Percentiles rank a stretch among this genome's conserved stretches.
phyloP scores from a whole-genome alignment of 140 eudicot species.

The Stevia rebaudiana region DNA sequence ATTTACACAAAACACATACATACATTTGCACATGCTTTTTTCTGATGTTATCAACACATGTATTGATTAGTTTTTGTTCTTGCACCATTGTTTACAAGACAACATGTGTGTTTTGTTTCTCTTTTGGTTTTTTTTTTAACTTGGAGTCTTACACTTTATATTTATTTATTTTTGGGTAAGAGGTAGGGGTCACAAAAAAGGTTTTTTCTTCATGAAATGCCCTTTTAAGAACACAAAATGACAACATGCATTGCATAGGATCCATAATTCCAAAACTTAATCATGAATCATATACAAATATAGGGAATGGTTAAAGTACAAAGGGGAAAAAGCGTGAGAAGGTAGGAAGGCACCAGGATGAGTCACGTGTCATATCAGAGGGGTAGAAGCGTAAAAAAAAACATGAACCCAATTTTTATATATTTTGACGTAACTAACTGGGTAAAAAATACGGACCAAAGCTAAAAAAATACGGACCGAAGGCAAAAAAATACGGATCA shows the following conservation, averaged over 20 bases:
- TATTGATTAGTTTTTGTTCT: slow-evolving; percentile 27
- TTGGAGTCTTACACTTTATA: background rate
- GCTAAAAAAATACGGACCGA: too few species aligned
- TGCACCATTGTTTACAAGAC: slow-evolving; percentile 25
- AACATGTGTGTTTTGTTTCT: slow-evolving; percentile 29
- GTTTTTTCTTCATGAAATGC: background rate
- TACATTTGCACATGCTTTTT: slow-evolving; percentile 22
- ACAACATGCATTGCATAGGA: slow-evolving; percentile 31
- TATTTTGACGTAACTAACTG: too few species aligned
- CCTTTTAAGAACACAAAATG: slow-evolving; percentile 11
- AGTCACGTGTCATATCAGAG: too few species aligned
- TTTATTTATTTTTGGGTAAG: background rate
- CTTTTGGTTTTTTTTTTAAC: background rate
- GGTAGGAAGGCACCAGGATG: too few species aligned
- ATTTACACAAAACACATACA: slow-evolving; percentile 5
- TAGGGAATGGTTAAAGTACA: too few species aligned
- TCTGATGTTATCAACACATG: slow-evolving; percentile 24
- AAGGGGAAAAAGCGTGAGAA: too few species aligned
- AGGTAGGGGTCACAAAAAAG: background rate
- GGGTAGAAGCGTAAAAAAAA: too few species aligned
- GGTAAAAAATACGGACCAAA: too few species aligned
- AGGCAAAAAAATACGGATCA: too few species aligned
- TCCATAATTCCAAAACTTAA: slow-evolving; percentile 13
- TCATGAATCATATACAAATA: slow-evolving; percentile 4
- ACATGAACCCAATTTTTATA: too few species aligned